These are phyloP conservation scores for Rosa persica DNA, from an alignment of 306 rosid species.

Conservation along the genomic window DNA sequence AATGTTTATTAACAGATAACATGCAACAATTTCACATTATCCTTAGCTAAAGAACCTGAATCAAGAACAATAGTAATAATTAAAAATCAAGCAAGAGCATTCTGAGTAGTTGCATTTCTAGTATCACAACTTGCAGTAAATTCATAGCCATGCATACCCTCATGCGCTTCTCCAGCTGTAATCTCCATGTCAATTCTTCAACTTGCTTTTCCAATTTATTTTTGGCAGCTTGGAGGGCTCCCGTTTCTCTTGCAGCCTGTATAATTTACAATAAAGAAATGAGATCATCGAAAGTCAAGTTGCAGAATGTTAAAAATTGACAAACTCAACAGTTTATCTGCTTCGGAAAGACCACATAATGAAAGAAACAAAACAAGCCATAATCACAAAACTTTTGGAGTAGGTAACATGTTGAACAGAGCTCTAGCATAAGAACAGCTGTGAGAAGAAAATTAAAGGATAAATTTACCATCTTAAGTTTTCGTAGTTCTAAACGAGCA, in stretches of 20 bases:
- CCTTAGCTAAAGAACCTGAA: background rate
- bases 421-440: background rate
- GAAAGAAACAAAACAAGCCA: background rate
- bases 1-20: background rate
- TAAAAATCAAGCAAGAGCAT: background rate
- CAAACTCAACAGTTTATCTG: background rate
- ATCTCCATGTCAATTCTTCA: conserved; percentile 91
- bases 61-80: background rate
- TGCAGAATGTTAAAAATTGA: background rate
- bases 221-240: conserved; percentile 99
- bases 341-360: background rate
- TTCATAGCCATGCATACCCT: conserved; percentile 54
- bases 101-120: background rate
- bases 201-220: conserved; percentile 99
- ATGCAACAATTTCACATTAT: background rate
- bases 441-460: conserved; percentile 23
- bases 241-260: conserved; percentile 99
- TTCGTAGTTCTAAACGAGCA: conserved; percentile 81
- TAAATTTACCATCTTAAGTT: conserved; percentile 70
- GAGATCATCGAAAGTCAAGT: background rate
- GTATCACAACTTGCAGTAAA: conserved; percentile 8
- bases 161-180: conserved; percentile 93
- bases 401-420: background rate
- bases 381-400: background rate
- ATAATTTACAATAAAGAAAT: conserved; percentile 9